Evolutionary conservation across 805 yeast genomes (phyloP).

Genomic region (Hanseniaspora guilliermondii): DNA sequence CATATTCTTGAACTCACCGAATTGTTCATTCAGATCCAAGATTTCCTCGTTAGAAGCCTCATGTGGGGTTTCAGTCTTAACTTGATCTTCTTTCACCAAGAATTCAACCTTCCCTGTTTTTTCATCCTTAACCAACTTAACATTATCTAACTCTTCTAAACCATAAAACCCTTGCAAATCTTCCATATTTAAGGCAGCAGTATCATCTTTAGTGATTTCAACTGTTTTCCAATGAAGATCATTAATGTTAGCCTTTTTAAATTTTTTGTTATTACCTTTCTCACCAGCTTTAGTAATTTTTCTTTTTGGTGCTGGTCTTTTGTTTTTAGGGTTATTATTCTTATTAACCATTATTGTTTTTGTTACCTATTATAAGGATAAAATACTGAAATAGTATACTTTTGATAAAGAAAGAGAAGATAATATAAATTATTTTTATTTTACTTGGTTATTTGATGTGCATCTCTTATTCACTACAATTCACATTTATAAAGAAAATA

Average conservation of each 20-base stretch:
- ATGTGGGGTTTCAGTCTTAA: slow-evolving; percentile 18
- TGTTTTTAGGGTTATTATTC: background rate
- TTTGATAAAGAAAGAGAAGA: no score
- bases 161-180: slow-evolving; percentile 89
- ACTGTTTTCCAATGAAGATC: slow-evolving; percentile 68
- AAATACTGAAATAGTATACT: no score
- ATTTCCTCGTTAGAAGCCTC: slow-evolving; percentile 18
- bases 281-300: background rate
- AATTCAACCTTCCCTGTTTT: slow-evolving; percentile 58
- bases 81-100: slow-evolving; percentile 31
- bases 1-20: slow-evolving; percentile 24
- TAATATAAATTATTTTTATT: no score
- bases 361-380: no score
- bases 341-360: background rate
- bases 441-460: no score
- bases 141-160: slow-evolving; percentile 87
- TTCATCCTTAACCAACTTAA: slow-evolving; percentile 49
- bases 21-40: slow-evolving; percentile 16
- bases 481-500: no score
- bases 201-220: slow-evolving; percentile 49
- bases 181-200: slow-evolving; percentile 38
- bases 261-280: background rate
- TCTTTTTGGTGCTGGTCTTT: slow-evolving; percentile 2
- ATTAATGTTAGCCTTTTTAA: slow-evolving; percentile 10
- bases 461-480: no score